A percentile compares a stretch with the other conserved stretches of the same genome.
phyloP scores from a whole-genome alignment of 2,329 filamentous ascomycete species.

The Zymoseptoria crescenta region DNA sequence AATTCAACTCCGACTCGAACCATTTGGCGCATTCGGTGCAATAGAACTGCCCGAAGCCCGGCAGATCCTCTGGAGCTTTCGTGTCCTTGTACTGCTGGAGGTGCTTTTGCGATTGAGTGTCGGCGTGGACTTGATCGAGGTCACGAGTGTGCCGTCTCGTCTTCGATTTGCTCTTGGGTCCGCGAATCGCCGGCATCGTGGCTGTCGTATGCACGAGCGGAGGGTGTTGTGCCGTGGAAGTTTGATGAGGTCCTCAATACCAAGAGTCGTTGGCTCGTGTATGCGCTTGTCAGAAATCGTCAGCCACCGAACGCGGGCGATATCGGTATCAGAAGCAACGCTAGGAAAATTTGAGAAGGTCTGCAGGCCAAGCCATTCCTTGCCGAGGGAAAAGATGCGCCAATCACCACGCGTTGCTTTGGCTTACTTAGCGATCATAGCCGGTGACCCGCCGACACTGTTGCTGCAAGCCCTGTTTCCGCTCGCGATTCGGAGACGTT shows the following conservation, averaged over 20 bases:
- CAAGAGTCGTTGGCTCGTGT: not conserved
- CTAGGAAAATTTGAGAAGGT: slow-evolving; percentile 6
- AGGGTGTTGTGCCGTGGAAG: not conserved
- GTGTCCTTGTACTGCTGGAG: slow-evolving; percentile 69
- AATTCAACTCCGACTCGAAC: slow-evolving; percentile 78
- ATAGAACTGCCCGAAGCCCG: slow-evolving; percentile 76
- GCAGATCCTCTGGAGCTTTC: slow-evolving; percentile 78
- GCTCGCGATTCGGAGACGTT: slow-evolving; percentile 6
- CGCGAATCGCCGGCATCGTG: slow-evolving; percentile 44
- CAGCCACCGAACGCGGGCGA: not conserved
- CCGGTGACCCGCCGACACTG: not conserved
- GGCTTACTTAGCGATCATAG: not conserved
- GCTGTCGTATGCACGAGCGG: not conserved
- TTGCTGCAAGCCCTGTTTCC: not conserved
- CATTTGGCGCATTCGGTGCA: slow-evolving; percentile 93
- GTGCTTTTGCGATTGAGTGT: slow-evolving; percentile 71
- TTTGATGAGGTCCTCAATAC: not conserved
- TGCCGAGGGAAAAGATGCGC: slow-evolving; percentile 3
- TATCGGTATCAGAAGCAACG: slow-evolving; percentile 2
- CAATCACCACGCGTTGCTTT: slow-evolving; percentile 1
- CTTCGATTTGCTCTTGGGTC: slow-evolving; percentile 43
- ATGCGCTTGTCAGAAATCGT: not conserved
- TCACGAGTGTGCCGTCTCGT: slow-evolving; percentile 56
- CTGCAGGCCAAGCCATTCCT: slow-evolving; percentile 5
- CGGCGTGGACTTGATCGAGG: slow-evolving; percentile 83